These are phyloP conservation scores for Cytospora paraplurivora DNA, from an alignment of 2,329 filamentous ascomycete genomes.

Conservation along the genomic window DNA sequence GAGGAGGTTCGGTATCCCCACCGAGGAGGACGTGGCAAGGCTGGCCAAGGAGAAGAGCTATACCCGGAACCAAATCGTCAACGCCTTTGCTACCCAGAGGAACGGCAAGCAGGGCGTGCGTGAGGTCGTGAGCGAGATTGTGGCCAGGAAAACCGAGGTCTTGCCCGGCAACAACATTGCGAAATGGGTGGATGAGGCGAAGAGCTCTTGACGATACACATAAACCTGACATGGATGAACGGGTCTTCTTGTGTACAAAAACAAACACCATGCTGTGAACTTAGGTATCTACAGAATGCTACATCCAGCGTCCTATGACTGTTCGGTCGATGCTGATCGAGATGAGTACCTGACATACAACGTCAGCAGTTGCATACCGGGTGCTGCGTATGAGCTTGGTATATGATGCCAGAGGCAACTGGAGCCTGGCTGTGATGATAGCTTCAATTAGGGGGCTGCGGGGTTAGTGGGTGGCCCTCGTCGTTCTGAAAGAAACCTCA, in stretches of 20 bases:
- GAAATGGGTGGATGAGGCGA: conserved; percentile 44
- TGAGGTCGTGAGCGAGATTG: conserved; percentile 68
- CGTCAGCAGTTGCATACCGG: not conserved
- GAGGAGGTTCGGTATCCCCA: conserved; percentile 69
- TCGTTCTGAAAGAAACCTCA: not conserved
- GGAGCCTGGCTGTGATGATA: not conserved
- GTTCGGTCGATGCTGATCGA: not conserved
- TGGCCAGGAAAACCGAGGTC: conserved; percentile 60
- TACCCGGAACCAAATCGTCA: conserved; percentile 60
- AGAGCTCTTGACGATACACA: conserved; percentile 31
- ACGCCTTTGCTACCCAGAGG: conserved; percentile 61
- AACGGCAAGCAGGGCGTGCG: conserved; percentile 69
- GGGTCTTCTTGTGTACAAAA: not conserved
- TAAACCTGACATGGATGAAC: not conserved
- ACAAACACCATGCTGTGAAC: not conserved
- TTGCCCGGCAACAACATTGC: conserved; percentile 29
- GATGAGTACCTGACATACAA: not conserved
- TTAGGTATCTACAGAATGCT: not conserved
- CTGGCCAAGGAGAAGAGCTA: conserved; percentile 45
- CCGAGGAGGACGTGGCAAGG: conserved; percentile 61
- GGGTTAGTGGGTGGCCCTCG: not conserved
- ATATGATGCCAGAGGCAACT: not conserved
- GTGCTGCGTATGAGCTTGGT: conserved; percentile 9
- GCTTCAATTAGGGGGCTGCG: not conserved
- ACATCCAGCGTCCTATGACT: not conserved